A percentile compares a stretch with the other conserved stretches of the same genome.
These are phyloP conservation scores for Xeromyces bisporus DNA, from an alignment of 495 filamentous ascomycete species.

Conservation along the genomic window DNA sequence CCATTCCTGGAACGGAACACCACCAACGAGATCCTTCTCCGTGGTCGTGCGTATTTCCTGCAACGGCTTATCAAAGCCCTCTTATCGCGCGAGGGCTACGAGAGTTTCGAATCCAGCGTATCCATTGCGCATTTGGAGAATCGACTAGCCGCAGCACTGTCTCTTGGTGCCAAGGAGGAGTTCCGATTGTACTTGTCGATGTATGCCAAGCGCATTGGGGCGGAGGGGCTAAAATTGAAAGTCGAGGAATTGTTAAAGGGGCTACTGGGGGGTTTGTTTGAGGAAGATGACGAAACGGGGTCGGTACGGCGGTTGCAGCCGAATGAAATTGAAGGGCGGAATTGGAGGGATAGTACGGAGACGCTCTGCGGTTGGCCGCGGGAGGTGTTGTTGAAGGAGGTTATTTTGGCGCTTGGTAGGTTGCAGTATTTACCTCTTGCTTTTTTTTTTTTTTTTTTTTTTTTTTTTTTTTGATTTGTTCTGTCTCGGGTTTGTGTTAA, in stretches of 20 bases:
- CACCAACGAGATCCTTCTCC: slow-evolving; percentile 79
- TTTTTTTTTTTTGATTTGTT: too few species aligned
- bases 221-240: slow-evolving; percentile 70
- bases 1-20: slow-evolving; percentile 87
- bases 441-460: background rate
- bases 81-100: slow-evolving; percentile 73
- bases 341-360: slow-evolving; percentile 32
- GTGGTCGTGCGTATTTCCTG: slow-evolving; percentile 74
- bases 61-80: slow-evolving; percentile 78
- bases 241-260: slow-evolving; percentile 79
- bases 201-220: slow-evolving; percentile 90
- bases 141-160: slow-evolving; percentile 72
- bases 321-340: slow-evolving; percentile 40
- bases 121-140: slow-evolving; percentile 95
- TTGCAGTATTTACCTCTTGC: slow-evolving; percentile 5
- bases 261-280: slow-evolving; percentile 53
- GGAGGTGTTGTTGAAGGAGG: slow-evolving; percentile 69
- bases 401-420: slow-evolving; percentile 84
- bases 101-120: slow-evolving; percentile 77
- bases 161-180: slow-evolving; percentile 73
- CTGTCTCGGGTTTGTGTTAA: too few species aligned
- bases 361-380: slow-evolving; percentile 75
- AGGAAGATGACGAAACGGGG: slow-evolving; percentile 30
- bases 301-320: slow-evolving; percentile 33
- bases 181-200: slow-evolving; percentile 84